Base-by-base conservation (phyloP, 2,329 filamentous ascomycete genomes). In the Talaromyces sp. region DNA sequence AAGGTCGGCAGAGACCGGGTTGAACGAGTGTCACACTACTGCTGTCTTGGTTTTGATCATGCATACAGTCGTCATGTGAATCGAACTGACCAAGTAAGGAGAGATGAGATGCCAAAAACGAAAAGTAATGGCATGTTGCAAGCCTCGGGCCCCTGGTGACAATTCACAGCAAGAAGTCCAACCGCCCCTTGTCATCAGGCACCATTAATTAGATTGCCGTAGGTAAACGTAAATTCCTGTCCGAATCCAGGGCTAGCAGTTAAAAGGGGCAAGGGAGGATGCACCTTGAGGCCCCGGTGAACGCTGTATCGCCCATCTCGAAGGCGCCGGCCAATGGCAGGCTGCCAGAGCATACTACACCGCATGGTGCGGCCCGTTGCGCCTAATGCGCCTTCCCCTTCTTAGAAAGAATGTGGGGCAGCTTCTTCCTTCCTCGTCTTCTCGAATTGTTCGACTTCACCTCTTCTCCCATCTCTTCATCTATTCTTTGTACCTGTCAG, bases 321-420 rank as follows among this genome's bases (percentile, higher is more conserved):
- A 53, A 53, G 54, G 31, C 18, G 18, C 10, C n/a, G 28, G 40
- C 62, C 62, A 63, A 63, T 61, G 50, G 61, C 54, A 5, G 33
- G 40, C 59, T 61, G 62, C 62, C 62, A 63, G 62, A 56, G 16
- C 62, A 63, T 54, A 12, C 54, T 34, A 31, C n/a, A 27, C 53
- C 52, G 61, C 61, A 60, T 58, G 57, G 61, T 31, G 61, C 61
- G 59, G 61, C 40, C 61, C 61, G 61, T 56, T 59, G 61, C 61
- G 61, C 30, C 47, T 53, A 50, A 28, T 50, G 61, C 54, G 30
- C 47, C 30, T 61, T 60, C 33, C 61, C 57, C 2, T 36, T 57
- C 58, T 58, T 30, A 57, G 61, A 56, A 40, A 6, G 4, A 7
- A 1, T 18, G 44, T 47, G 44, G 30, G 50, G 50, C 50, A n/a